phyloP scores from a whole-genome alignment of 176 grass and related monocot genomes.

The Phoenix roebelenii region DNA sequence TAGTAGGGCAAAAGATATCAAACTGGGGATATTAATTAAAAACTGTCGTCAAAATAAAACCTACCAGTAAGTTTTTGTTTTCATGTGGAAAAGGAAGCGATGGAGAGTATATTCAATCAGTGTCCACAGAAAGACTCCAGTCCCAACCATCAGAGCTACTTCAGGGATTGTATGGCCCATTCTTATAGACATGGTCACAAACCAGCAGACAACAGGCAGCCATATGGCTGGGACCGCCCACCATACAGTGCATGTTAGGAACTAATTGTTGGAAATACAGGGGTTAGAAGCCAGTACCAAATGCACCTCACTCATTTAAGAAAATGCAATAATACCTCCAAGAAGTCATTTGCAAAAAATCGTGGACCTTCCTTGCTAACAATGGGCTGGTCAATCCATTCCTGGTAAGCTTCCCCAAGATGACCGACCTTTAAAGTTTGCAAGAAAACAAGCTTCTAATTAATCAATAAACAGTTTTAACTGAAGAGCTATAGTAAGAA shows the following conservation, averaged over 20 bases:
- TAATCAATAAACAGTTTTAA: too few relatives aligned
- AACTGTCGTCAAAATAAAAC: neutral
- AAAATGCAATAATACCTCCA: slow-evolving; percentile 44
- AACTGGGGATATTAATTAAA: too few relatives aligned
- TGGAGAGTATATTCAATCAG: slow-evolving; percentile 78
- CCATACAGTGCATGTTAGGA: slow-evolving; percentile 82
- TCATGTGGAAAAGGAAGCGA: slow-evolving; percentile 88
- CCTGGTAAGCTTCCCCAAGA: slow-evolving; percentile 73
- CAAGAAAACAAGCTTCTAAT: neutral
- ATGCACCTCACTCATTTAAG: neutral
- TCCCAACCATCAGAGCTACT: slow-evolving; percentile 33
- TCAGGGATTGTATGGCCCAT: slow-evolving; percentile 52
- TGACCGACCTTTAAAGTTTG: slow-evolving; percentile 58
- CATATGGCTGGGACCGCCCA: slow-evolving; percentile 74
- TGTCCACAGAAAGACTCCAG: slow-evolving; percentile 82
- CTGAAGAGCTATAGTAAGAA: too few relatives aligned
- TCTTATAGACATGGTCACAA: slow-evolving; percentile 34
- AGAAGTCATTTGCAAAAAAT: slow-evolving; percentile 53
- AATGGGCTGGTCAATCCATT: slow-evolving; percentile 93
- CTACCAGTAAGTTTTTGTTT: slow-evolving; percentile 70
- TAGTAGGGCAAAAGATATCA: too few relatives aligned
- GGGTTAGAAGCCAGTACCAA: neutral
- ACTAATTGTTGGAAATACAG: slow-evolving; percentile 21
- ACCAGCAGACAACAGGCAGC: slow-evolving; percentile 74
- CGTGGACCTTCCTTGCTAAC: slow-evolving; percentile 82